Evolutionary conservation across 192 early-diverging fungal genomes (phyloP), one percentile per base, ranked within the genome.

Genomic region (Coemansia sp.): DNA sequence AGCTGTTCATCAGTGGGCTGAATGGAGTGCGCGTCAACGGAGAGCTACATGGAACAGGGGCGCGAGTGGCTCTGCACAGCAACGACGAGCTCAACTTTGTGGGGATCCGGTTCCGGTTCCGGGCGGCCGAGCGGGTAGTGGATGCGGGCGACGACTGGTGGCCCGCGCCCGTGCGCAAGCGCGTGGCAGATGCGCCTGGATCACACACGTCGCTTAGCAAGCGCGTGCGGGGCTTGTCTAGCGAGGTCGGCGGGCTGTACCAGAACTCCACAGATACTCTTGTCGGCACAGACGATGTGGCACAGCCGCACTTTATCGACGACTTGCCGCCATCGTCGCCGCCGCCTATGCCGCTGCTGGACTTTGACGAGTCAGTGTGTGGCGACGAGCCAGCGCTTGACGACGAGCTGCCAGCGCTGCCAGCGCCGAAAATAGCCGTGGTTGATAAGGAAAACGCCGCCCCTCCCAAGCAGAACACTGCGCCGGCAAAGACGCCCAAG

Each of bases 21-120:
- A 86, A 86, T 51, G 85, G 85, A 11, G 79, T 86, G 63, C 81
- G 81, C 22, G 66, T 86, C 33, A 82, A 84, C 52, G 76, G 72
- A 47, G 41, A 38, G 40, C 74, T 86, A 36, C 52, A 81, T 43
- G 38, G 47, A 5, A 65, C 65, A 9, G 79, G 65, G 16, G 33
- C 85, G 31, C 60, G 31, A 15, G 62, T 77, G 12, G 69, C 41
- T 11, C 72, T 86, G 64, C 18, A 18, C 41, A 52, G 52, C 55
- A 72, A 69, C 63, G 78, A 83, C 54, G 70, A 78, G 61, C 55
- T 86, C 44, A 82, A 84, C 66, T 86, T 86, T 79, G 81, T 86
- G 9, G 85, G 85, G 27, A 71, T 84, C 62, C 68, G 66, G 52
- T 86, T 73, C 76, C 46, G 46, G 51, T 86, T 86, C 73, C 71